Evolutionary conservation across 2,329 filamentous ascomycete genomes (phyloP).

Genomic region (Coleophoma eucalyptorum): DNA sequence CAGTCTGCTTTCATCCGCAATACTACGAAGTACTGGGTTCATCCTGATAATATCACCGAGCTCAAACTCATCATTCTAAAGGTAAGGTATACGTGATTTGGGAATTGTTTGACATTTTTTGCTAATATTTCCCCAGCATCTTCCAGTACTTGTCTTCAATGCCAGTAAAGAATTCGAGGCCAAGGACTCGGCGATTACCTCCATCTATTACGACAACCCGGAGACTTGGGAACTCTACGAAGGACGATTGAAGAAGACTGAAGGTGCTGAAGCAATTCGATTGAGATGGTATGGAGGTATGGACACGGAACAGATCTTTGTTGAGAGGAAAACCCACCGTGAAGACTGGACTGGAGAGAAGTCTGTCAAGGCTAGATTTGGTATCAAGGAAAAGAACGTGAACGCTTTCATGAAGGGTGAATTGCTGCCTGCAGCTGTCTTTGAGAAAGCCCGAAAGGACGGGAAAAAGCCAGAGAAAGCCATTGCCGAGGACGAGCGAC

Average conservation of each 20-base stretch:
- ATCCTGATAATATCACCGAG: constrained; percentile 97
- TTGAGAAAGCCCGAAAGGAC: constrained; percentile 93
- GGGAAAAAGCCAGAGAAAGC: constrained; percentile 91
- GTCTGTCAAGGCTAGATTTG: constrained; percentile 95
- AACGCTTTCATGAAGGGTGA: constrained; percentile 85
- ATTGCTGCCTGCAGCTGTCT: constrained; percentile 81
- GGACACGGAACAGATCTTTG: constrained; percentile 91
- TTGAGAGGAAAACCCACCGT: constrained; percentile 95
- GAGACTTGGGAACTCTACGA: constrained; percentile 92
- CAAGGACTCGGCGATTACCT: constrained; percentile 91
- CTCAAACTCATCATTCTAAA: constrained; percentile 97
- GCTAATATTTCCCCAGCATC: constrained; percentile 51
- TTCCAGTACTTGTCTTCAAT: constrained; percentile 96
- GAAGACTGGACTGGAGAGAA: constrained; percentile 99
- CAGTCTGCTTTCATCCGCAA: constrained; percentile 96
- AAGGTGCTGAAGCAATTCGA: constrained; percentile 94
- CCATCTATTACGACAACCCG: constrained; percentile 97
- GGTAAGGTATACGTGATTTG: constrained; percentile 52
- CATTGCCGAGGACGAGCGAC: constrained; percentile 84
- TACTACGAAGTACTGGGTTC: constrained; percentile 99
- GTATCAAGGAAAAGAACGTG: constrained; percentile 95
- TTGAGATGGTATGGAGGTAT: constrained; percentile 97
- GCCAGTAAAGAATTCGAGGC: constrained; percentile 92
- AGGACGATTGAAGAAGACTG: constrained; percentile 93
- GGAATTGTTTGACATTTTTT: not conserved